Conservation (phyloP, 495 filamentous ascomycete genomes). For the Penicillium bialowiezense region DNA sequence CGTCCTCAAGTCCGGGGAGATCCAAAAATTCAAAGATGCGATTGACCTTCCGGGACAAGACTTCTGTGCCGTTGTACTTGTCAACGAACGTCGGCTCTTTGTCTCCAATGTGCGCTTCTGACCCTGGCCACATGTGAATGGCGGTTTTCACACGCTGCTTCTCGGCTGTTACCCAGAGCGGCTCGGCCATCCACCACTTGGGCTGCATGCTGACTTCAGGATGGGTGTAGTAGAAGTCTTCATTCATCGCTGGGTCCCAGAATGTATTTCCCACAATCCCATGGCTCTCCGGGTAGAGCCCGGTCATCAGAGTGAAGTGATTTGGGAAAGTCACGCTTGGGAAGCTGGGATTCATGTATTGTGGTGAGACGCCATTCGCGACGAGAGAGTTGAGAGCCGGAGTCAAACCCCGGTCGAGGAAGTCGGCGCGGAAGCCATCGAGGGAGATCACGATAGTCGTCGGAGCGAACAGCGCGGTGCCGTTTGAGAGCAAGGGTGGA, state of each 20-base stretch:
- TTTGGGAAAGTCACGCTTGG: constrained; percentile 98
- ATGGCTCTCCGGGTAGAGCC: constrained; percentile 88
- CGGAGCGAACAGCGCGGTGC: constrained; percentile 79
- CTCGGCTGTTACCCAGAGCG: constrained; percentile 91
- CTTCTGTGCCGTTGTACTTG: constrained; percentile 75
- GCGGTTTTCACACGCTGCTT: constrained; percentile 69
- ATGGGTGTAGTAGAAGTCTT: constrained; percentile 86
- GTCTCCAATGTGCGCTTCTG: constrained; percentile 68
- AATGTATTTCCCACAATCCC: constrained; percentile 94
- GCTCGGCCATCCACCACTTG: constrained; percentile 94
- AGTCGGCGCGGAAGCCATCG: constrained; percentile 97
- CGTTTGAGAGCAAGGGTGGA: constrained; percentile 43
- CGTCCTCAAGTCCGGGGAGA: constrained; percentile 63
- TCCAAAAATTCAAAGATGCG: constrained; percentile 79
- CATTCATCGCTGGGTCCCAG: constrained; percentile 72
- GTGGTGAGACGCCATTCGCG: constrained; percentile 78
- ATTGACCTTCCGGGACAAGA: constrained; percentile 67
- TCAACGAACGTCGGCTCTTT: constrained; percentile 75
- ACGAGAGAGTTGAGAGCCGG: constrained; percentile 79
- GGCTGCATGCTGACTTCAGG: constrained; percentile 66
- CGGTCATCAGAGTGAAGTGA: constrained; percentile 92
- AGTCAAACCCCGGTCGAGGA: constrained; percentile 77
- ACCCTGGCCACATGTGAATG: constrained; percentile 98
- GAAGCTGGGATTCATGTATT: constrained; percentile 90
- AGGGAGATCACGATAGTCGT: constrained; percentile 94